Conservation (phyloP, 441 rosid species). For the Gossypium lobatum region DNA sequence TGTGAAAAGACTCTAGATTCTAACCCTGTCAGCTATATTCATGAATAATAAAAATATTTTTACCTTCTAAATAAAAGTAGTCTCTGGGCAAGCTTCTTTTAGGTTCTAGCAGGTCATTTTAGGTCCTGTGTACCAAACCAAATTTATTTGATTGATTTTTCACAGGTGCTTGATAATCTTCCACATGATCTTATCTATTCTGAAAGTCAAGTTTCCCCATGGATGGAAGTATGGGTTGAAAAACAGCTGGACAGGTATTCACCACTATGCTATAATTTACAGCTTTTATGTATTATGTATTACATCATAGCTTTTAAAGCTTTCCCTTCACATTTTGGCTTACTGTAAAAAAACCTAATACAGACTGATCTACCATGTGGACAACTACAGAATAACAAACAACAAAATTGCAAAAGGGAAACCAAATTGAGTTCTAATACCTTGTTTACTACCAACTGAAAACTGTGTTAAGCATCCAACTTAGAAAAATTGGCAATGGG, state of each 20-base stretch:
- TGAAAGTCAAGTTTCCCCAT: conserved; percentile 72
- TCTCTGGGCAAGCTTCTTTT: not conserved
- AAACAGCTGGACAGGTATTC: conserved; percentile 59
- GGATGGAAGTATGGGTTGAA: conserved; percentile 95
- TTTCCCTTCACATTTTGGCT: not conserved
- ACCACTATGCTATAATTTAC: not conserved
- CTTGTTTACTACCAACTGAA: not conserved
- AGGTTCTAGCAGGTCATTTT: conserved; percentile 5
- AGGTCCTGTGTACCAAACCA: not conserved
- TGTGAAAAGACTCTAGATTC: not conserved
- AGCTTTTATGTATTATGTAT: not conserved
- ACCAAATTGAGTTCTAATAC: not conserved
- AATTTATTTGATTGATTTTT: conserved; percentile 17
- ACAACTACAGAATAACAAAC: not conserved
- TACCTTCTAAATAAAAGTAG: not conserved
- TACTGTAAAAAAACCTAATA: not conserved
- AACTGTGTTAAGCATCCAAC: not conserved
- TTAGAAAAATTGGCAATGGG: not conserved
- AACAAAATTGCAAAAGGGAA: not conserved
- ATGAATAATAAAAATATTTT: conserved; percentile 6
- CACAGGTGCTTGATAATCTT: conserved; percentile 95
- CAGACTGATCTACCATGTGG: not conserved
- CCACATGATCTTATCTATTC: conserved; percentile 85
- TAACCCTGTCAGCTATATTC: not conserved
- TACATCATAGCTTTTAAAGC: not conserved